Conservation (phyloP, 768 basidiomycete species). For the Lyophyllum atratum region DNA sequence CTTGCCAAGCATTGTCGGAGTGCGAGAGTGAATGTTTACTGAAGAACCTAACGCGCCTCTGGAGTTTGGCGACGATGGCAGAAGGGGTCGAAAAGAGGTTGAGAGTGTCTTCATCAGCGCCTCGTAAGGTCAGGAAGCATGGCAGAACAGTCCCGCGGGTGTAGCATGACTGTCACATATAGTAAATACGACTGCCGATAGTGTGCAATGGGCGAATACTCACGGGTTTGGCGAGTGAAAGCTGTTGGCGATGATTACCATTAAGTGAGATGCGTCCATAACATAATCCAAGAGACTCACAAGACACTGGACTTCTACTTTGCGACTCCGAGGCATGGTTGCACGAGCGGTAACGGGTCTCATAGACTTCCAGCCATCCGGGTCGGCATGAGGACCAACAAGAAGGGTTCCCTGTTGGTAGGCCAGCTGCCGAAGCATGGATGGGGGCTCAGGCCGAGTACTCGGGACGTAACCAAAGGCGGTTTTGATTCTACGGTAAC, state of each 20-base stretch:
- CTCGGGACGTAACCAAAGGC: slow-evolving; percentile 55
- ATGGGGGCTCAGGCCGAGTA: slow-evolving; percentile 45
- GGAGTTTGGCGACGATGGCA: slow-evolving; percentile 38
- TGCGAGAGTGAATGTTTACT: slow-evolving; percentile 36
- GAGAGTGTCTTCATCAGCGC: slow-evolving; percentile 37
- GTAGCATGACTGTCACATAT: slow-evolving; percentile 39
- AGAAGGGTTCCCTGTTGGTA: slow-evolving; percentile 47
- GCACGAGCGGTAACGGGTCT: slow-evolving; percentile 42
- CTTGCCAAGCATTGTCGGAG: slow-evolving; percentile 45
- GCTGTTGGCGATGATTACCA: slow-evolving; percentile 23
- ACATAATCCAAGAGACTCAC: slow-evolving; percentile 27
- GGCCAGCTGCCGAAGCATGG: slow-evolving; percentile 49
- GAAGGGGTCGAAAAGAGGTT: slow-evolving; percentile 44
- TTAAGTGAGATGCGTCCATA: background rate
- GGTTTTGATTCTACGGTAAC: slow-evolving; percentile 44
- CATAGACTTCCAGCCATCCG: slow-evolving; percentile 53
- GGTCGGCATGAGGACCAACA: slow-evolving; percentile 48
- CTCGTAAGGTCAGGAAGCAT: slow-evolving; percentile 44
- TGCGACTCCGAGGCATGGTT: slow-evolving; percentile 37
- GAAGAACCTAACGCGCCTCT: slow-evolving; percentile 44
- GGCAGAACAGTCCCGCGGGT: slow-evolving; percentile 52
- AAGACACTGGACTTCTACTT: slow-evolving; percentile 41
- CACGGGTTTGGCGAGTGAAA: slow-evolving; percentile 50
- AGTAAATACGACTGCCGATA: background rate
- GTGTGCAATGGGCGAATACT: slow-evolving; percentile 15